Conservation (phyloP, 2,329 filamentous ascomycete genomes). For the Periconia sp. region DNA sequence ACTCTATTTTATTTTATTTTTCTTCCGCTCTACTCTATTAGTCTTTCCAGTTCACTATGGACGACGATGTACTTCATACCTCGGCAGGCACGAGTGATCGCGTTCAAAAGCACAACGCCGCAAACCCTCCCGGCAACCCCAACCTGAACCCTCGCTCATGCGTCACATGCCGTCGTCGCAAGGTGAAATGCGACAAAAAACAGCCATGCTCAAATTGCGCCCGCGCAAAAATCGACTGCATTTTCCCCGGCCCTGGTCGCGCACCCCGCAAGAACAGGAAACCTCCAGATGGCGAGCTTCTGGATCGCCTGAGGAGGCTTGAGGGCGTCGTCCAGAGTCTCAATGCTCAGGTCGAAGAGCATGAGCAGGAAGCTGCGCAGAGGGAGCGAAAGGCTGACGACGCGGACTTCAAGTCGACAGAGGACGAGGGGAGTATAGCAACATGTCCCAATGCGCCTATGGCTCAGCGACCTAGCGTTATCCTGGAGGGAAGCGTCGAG, state of each 20-base stretch:
- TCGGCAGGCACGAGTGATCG: slow-evolving; percentile 17
- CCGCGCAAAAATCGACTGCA: slow-evolving; percentile 68
- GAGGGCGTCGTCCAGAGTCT: slow-evolving; percentile 72
- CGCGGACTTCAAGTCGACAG: background rate
- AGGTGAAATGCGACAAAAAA: slow-evolving; percentile 78
- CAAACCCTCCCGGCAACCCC: slow-evolving; percentile 16
- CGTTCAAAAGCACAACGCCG: slow-evolving; percentile 18
- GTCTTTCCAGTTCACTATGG: slow-evolving; percentile 18
- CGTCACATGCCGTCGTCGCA: slow-evolving; percentile 49
- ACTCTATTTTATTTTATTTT: background rate
- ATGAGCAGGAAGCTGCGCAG: slow-evolving; percentile 36
- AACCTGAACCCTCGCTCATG: slow-evolving; percentile 36
- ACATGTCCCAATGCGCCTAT: slow-evolving; percentile 7
- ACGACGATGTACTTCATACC: slow-evolving; percentile 23
- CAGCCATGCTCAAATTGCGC: slow-evolving; percentile 76
- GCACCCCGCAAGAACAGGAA: slow-evolving; percentile 70
- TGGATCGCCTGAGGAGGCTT: slow-evolving; percentile 71
- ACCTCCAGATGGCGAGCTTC: slow-evolving; percentile 69
- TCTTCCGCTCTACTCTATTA: background rate
- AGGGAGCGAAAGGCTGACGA: slow-evolving; percentile 18
- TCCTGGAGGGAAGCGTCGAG: slow-evolving; percentile 34
- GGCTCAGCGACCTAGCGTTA: slow-evolving; percentile 18
- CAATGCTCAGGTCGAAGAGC: slow-evolving; percentile 46
- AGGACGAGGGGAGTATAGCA: background rate
- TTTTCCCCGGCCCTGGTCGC: slow-evolving; percentile 73